A percentile compares a stretch with the other conserved stretches of the same genome.
Evolutionary conservation across 2,329 filamentous ascomycete species (phyloP).

Genomic region (Domatiomyces catenatus): DNA sequence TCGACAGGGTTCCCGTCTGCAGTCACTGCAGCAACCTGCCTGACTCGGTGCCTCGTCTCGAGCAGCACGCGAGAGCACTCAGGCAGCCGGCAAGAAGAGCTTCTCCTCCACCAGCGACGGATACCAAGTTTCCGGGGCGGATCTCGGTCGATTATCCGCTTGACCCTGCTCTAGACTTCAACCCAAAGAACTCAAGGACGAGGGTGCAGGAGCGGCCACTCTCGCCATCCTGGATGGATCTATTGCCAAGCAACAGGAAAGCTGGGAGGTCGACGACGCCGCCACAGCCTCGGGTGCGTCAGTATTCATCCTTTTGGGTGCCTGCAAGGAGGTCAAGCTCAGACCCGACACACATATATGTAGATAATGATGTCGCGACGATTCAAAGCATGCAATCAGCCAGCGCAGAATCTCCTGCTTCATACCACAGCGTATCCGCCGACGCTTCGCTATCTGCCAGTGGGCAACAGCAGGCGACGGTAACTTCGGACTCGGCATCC

Average conservation of each 20-base stretch:
- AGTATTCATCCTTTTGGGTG: not conserved
- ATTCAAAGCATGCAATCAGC: not conserved
- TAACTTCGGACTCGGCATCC: not conserved
- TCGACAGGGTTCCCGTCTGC: conserved; percentile 12
- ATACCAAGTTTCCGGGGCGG: conserved; percentile 2
- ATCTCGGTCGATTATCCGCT: conserved; percentile 5
- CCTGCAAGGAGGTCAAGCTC: not conserved
- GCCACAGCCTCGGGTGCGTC: not conserved
- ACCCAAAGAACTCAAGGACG: conserved; percentile 1
- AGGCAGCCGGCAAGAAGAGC: not conserved
- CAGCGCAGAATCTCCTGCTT: not conserved
- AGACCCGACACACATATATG: not conserved
- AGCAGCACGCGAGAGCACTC: conserved; percentile 9
- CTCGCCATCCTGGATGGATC: conserved; percentile 10
- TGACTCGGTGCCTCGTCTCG: conserved; percentile 11
- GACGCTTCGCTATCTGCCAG: not conserved
- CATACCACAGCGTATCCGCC: not conserved
- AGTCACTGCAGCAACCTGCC: conserved; percentile 7
- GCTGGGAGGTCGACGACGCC: not conserved
- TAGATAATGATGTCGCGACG: not conserved
- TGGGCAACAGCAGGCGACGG: not conserved
- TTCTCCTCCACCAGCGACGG: not conserved
- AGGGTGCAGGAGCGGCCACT: not conserved
- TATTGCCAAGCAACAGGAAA: conserved; percentile 6
- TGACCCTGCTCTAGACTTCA: conserved; percentile 4